phyloP scores from a whole-genome alignment of 805 yeast genomes.

The Ogataea polymorpha region DNA sequence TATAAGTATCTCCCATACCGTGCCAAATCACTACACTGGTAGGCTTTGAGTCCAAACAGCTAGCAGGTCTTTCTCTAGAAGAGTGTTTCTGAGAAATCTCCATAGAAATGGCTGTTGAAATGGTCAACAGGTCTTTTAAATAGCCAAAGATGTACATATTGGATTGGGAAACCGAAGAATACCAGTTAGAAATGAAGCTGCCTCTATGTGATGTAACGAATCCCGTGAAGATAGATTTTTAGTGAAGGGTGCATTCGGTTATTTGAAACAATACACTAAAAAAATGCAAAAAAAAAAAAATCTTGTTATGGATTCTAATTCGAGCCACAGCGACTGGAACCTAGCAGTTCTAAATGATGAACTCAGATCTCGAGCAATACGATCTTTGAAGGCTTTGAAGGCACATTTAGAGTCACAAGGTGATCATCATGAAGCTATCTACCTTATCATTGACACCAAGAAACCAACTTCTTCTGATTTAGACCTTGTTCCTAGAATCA shows the following conservation, averaged over 20 bases:
- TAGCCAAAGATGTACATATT: neutral
- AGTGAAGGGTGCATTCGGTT: no score
- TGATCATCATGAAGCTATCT: constrained; percentile 32
- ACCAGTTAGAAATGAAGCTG: neutral
- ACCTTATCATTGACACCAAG: constrained; percentile 46
- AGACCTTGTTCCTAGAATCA: constrained; percentile 55
- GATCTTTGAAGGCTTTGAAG: constrained; percentile 31
- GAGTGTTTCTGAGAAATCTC: neutral
- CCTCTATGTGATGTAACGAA: no score
- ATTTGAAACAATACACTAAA: neutral
- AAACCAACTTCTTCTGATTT: constrained; percentile 41
- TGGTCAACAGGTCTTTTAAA: neutral
- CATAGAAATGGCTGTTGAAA: neutral
- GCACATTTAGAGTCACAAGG: constrained; percentile 27
- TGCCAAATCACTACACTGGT: constrained; percentile 66
- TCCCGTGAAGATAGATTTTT: no score
- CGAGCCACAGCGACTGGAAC: neutral
- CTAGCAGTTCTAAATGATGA: constrained; percentile 14
- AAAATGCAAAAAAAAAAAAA: neutral
- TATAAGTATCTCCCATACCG: constrained; percentile 75
- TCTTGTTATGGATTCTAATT: neutral
- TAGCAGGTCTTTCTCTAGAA: neutral
- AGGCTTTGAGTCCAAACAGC: neutral
- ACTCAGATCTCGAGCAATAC: constrained; percentile 18
- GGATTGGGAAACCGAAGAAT: neutral